Evolutionary conservation across 306 rosid species (phyloP), one percentile per base, ranked within the genome.

Genomic region (Quercus dentata): DNA sequence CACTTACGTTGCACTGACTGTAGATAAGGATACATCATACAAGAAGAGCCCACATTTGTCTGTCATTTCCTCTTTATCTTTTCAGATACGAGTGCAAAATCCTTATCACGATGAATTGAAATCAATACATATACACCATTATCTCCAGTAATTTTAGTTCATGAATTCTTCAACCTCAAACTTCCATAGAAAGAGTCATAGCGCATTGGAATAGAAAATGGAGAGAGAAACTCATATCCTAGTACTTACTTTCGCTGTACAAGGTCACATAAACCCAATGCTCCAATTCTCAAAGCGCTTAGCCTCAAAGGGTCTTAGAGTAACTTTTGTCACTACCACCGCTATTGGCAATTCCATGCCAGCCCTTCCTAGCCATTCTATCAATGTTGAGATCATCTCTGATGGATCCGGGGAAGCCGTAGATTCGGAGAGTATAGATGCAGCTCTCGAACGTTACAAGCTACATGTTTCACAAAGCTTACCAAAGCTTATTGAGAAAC

Each of bases 181-280:
- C 51, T 44, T 44, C 51, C 3, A 44, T 9, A 44, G 51, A 44
- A 2, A 44, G 51, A 2, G 51, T 7, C 12, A 44, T 8, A 44
- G 51, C 54, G 54, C 54, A 46, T 46, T 46, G 15, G 54, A 46
- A 19, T 38, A 7, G 76, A 78, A 64, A 78, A 41, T 55, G 71
- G 71, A 8, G 77, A 76, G 27, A 5, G 17, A 18, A 19, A 17
- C 52, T 10, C 75, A 82, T 23, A 58, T 82, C 19, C 33, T 82
- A 4, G 56, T 56, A 2, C 14, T 82, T 38, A 73, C 85, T 0
- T 82, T 62, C 55, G 78, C 82, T n/a, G 71, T 59, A 5, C 86
- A 79, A 57, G 80, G 83, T 35, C 86, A 83, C 71, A 79, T 83
- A 51, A 83, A 74, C 58, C 86, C 86, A 52, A 64, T 74, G 49